Percentiles rank a stretch among this genome's conserved stretches.
Conservation (phyloP, 2,329 filamentous ascomycete genomes). For the Xylaria sp. region DNA sequence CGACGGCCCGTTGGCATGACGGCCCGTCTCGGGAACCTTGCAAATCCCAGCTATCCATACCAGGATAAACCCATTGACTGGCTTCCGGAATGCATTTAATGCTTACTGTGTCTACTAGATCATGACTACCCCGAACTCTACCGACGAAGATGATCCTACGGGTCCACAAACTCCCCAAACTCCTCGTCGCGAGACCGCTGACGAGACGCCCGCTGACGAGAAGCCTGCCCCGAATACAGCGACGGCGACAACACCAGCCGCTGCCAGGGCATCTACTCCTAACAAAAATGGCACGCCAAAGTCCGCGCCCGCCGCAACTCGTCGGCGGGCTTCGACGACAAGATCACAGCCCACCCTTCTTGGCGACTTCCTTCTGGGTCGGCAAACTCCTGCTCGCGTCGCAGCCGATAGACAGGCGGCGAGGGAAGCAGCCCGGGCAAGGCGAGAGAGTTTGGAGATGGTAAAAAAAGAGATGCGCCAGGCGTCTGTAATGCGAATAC, state of each 20-base stretch:
- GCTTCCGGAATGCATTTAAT: conserved; percentile 27
- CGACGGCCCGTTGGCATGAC: conserved; percentile 21
- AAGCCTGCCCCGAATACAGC: conserved; percentile 22
- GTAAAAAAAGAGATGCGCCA: conserved; percentile 64
- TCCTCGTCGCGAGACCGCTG: conserved; percentile 19
- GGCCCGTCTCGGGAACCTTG: conserved; percentile 6
- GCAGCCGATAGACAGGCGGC: conserved; percentile 47
- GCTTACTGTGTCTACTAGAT: conserved; percentile 27
- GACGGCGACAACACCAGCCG: conserved; percentile 15
- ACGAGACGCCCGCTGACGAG: conserved; percentile 26
- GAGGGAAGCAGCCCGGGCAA: conserved; percentile 45
- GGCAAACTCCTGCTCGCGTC: conserved; percentile 52
- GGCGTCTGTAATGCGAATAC: conserved; percentile 60
- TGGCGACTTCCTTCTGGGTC: conserved; percentile 37
- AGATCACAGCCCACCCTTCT: conserved; percentile 35
- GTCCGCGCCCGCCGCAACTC: conserved; percentile 24
- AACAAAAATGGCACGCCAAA: conserved; percentile 27
- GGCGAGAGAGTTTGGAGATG: conserved; percentile 61
- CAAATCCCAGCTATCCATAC: conserved; percentile 15
- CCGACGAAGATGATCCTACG: conserved; percentile 36
- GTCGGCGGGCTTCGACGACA: conserved; percentile 34
- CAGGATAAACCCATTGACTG: conserved; percentile 9
- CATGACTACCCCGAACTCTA: conserved; percentile 36
- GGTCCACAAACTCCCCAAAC: conserved; percentile 30
- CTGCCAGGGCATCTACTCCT: conserved; percentile 18